Base-by-base conservation (phyloP, 768 basidiomycete species). In the Kwoniella mangroviensis region DNA sequence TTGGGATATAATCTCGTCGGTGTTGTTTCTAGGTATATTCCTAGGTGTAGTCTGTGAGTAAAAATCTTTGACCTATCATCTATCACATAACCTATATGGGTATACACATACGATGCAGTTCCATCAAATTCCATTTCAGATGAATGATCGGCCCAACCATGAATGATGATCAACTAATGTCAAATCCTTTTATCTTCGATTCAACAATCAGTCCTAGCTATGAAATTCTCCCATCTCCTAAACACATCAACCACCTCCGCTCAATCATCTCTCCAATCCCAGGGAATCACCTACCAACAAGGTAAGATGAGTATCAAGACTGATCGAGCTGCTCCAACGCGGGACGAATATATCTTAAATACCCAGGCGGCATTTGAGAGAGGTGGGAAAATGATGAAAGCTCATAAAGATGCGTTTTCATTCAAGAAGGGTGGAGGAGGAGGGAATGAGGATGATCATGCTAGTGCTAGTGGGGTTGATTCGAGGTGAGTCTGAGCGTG, bases 11-110 rank as follows among this genome's bases (percentile, higher is more conserved):
- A 57, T 78, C 45, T 72, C 73, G 5, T 76, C 79, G 24, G 61
- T 69, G 4, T 41, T 78, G 21, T 66, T 73, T 41, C 68, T 80
- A 13, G 64, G 71, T 24, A 68, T 76, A 56, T 78, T 78, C 65
- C 71, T 80, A 17, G 79, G 69, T 26, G 70, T 73, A 17, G 76
- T 76, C 21, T 80, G 79, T 80, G 58, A 71, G 79, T 79, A 12
- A 45, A 10, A 24, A n/a, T n/a, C n/a, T 65, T 13, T 26, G 45
- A 17, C 9, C 15, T 17, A 12, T 19, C 11, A 54, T 24, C 2
- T 21, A 51, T 51, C 49, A 15, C 15, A 51, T 51, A 4, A 51
- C 6, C 34, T 34, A 34, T 7, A 49, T 1, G 15, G 45, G 15
- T 49, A 49, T 49, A 49, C 45, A 15, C 0, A 4, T 49, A 3